Evolutionary conservation across 495 filamentous ascomycete genomes (phyloP).

Genomic region (Cetradonia linearis): DNA sequence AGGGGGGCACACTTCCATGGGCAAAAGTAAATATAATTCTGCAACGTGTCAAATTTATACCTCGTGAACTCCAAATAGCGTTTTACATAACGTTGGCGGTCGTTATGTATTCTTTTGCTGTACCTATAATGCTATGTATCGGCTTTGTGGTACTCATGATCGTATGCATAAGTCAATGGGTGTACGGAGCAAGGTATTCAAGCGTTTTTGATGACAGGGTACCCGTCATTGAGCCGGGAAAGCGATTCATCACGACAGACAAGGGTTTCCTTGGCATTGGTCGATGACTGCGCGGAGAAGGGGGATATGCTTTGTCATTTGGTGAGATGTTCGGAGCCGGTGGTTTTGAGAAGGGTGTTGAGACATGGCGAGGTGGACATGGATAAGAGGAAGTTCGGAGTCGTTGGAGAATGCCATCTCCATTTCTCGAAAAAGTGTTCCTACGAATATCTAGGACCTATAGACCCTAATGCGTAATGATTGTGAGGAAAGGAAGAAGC

Average conservation of each 20-base stretch:
- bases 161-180: no score
- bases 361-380: background rate
- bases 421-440: background rate
- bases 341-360: constrained; percentile 4
- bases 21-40: background rate
- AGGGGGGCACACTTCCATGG: background rate
- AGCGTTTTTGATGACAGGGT: background rate
- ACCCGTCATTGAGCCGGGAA: background rate
- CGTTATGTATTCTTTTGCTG: background rate
- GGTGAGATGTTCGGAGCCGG: constrained; percentile 6
- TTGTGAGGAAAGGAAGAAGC: no score
- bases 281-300: constrained; percentile 1
- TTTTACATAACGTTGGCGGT: no score
- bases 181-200: no score
- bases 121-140: background rate
- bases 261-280: constrained; percentile 8
- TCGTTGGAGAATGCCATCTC: constrained; percentile 3
- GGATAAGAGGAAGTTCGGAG: background rate
- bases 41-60: no score
- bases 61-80: no score
- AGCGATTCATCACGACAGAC: constrained; percentile 3
- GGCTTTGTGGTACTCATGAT: background rate
- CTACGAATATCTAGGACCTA: constrained; percentile 11
- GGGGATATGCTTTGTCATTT: constrained; percentile 7
- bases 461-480: background rate